These are phyloP conservation scores for Hymenoscyphus albidus DNA, from an alignment of 2,329 filamentous ascomycete genomes.

Conservation along the genomic window DNA sequence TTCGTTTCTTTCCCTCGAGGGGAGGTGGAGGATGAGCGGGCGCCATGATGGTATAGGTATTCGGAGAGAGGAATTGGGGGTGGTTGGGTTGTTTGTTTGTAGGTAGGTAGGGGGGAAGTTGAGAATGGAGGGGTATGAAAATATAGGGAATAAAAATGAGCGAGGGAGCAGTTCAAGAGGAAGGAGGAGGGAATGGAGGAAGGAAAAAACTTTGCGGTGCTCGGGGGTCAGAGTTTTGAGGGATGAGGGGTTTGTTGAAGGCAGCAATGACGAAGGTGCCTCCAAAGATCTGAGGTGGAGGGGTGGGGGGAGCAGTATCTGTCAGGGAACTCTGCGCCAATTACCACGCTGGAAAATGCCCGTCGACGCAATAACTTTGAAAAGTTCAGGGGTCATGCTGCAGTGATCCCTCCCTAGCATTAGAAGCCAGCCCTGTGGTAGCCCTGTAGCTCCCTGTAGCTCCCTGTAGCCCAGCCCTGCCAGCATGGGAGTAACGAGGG, in stretches of 20 bases:
- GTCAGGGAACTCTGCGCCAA: neutral
- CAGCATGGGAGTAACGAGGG: neutral
- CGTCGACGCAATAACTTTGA: neutral
- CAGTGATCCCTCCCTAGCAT: neutral
- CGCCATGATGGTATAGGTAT: slow-evolving; percentile 22
- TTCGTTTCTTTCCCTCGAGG: slow-evolving; percentile 31
- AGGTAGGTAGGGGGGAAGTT: neutral
- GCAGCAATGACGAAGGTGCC: slow-evolving; percentile 13
- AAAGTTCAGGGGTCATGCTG: neutral
- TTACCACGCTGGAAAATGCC: neutral
- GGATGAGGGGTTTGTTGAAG: slow-evolving; percentile 5
- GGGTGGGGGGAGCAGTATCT: neutral
- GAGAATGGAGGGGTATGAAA: neutral
- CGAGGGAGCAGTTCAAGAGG: neutral
- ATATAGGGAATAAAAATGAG: neutral
- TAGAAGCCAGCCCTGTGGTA: neutral
- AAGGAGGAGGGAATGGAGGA: neutral
- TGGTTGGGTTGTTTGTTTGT: neutral
- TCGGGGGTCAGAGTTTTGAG: slow-evolving; percentile 3
- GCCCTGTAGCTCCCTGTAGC: neutral
- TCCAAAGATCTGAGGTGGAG: neutral
- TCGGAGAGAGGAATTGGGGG: neutral
- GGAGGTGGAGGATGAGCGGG: slow-evolving; percentile 25
- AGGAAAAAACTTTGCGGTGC: slow-evolving; percentile 11
- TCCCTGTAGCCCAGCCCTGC: neutral